Base-by-base conservation (phyloP, 306 rosid species). In the Sphenostylis stenocarpa region DNA sequence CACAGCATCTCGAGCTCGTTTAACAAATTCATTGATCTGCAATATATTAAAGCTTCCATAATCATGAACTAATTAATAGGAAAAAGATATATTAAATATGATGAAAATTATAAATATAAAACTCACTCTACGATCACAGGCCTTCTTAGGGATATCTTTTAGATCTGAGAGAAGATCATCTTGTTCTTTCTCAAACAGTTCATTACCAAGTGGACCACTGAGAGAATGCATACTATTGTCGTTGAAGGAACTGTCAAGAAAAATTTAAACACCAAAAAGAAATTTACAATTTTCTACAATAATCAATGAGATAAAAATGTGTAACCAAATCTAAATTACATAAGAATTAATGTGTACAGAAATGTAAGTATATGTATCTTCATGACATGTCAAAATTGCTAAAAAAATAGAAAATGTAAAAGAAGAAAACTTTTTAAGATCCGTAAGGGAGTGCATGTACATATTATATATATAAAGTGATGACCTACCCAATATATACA, bases 1-100 rank as follows among this genome's bases (percentile, higher is more conserved):
- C 87, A 87, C 86, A 3, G 86, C 99, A 6, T 97, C 94, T 75
- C 99, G 82, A 4, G 99, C 97, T 34, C 99, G 89, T 78, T 95
- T 95, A 7, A 95, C 99, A 74, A 87, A 95, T 81, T 95, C 99
- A 87, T 95, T 95, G 80, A 95, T 95, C 99, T 95, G 81, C 13
- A 48, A 39, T 67, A n/a, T n/a, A n/a, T n/a, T n/a, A n/a, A n/a
- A n/a, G n/a, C n/a, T n/a, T n/a, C n/a, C n/a, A n/a, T n/a, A n/a
- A n/a, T n/a, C n/a, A n/a, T n/a, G n/a, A n/a, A n/a, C n/a, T n/a
- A n/a, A n/a, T 26, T 26, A 26, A 2, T 26, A 26, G 28, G 28
- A 26, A 26, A 26, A 26, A 1, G 1, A 26, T 26, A 26, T 26
- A 26, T 26, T 26, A 26, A 26, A 26, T 26, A 23, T 43, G 11